A percentile compares a stretch with the other conserved stretches of the same genome.
phyloP scores from a whole-genome alignment of 495 filamentous ascomycete genomes.

The Bombardia bombarda region DNA sequence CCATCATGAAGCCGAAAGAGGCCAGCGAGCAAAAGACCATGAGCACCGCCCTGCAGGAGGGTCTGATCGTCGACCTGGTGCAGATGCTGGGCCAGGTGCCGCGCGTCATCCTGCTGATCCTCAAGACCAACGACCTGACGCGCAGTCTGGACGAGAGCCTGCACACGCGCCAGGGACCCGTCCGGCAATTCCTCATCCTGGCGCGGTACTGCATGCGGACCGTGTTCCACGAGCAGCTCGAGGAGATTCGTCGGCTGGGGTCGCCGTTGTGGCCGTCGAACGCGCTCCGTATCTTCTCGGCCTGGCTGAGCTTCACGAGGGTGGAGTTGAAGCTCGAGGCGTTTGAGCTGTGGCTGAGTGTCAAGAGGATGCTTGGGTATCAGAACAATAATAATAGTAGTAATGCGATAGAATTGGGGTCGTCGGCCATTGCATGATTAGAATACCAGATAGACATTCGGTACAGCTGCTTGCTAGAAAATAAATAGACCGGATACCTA shows the following conservation, averaged over 20 bases:
- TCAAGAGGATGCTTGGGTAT: constrained; percentile 44
- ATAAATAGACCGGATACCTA: no score
- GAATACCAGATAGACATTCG: no score
- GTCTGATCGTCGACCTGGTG: constrained; percentile 79
- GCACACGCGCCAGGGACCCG: constrained; percentile 79
- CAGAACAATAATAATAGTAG: no score
- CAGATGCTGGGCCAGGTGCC: constrained; percentile 85
- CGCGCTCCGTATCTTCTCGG: constrained; percentile 34
- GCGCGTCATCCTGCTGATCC: constrained; percentile 82
- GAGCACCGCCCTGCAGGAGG: constrained; percentile 72
- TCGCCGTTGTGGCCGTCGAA: constrained; percentile 44
- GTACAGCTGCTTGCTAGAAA: no score
- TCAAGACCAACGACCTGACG: constrained; percentile 98
- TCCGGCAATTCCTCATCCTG: constrained; percentile 86
- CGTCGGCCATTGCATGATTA: no score
- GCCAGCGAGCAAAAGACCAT: constrained; percentile 74
- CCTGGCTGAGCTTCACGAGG: constrained; percentile 42
- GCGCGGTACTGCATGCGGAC: constrained; percentile 86
- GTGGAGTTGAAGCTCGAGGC: constrained; percentile 47
- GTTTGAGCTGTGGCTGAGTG: constrained; percentile 50
- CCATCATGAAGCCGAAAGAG: constrained; percentile 53
- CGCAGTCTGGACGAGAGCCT: constrained; percentile 90
- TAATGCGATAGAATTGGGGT: no score
- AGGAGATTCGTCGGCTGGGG: constrained; percentile 46
- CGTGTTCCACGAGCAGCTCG: constrained; percentile 81